Conservation (phyloP, 2,329 filamentous ascomycete genomes). For the Parastagonospora nodorum region DNA sequence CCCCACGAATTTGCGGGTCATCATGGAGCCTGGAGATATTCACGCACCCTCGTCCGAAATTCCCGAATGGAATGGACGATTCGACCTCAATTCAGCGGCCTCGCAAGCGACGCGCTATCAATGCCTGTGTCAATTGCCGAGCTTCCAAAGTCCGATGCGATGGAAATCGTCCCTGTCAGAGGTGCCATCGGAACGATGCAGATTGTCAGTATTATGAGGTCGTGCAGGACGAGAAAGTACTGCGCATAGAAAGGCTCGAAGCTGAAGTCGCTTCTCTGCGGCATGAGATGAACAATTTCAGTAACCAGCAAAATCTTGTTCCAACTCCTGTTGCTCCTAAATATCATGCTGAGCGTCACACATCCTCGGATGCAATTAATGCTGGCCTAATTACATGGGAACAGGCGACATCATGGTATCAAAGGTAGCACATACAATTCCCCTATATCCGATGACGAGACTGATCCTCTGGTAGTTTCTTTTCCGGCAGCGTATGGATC, state of each 20-base stretch:
- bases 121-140: conserved; percentile 37
- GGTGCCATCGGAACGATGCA: conserved; percentile 32
- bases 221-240: conserved; percentile 27
- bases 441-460: background rate
- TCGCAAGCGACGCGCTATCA: conserved; percentile 41
- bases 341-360: conserved; percentile 1
- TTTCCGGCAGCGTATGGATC: conserved; percentile 33
- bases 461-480: conserved; percentile 28
- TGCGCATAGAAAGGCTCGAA: conserved; percentile 36
- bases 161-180: conserved; percentile 35
- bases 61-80: conserved; percentile 17
- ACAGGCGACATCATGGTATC: conserved; percentile 32
- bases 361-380: conserved; percentile 26
- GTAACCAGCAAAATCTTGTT: conserved; percentile 2
- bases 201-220: conserved; percentile 33
- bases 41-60: conserved; percentile 10
- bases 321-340: background rate
- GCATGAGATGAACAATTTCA: conserved; percentile 14
- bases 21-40: background rate
- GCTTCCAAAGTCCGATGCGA: conserved; percentile 42
- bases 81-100: conserved; percentile 19
- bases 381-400: conserved; percentile 31
- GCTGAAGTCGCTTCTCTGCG: conserved; percentile 23
- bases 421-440: conserved; percentile 13
- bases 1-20: background rate